These are phyloP conservation scores for Colletotrichum navitas DNA, from an alignment of 2,329 filamentous ascomycete species.

Conservation along the genomic window DNA sequence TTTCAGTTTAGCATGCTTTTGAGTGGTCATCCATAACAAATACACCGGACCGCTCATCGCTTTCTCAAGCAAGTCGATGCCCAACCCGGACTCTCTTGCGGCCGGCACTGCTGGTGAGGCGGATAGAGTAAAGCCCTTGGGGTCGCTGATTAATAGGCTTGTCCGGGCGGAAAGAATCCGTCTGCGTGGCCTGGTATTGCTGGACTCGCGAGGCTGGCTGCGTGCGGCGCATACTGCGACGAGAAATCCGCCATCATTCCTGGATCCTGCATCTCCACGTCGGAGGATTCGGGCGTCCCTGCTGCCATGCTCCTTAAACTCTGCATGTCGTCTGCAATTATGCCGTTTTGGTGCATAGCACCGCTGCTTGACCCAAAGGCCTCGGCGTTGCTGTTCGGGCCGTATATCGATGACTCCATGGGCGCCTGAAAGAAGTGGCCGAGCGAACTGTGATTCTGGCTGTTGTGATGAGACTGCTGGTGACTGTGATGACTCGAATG, in stretches of 20 bases:
- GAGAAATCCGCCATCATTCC: constrained; percentile 48
- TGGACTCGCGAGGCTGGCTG: constrained; percentile 29
- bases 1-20: background rate
- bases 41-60: background rate
- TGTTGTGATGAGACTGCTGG: constrained; percentile 17
- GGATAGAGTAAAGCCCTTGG: background rate
- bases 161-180: constrained; percentile 33
- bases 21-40: constrained; percentile 23
- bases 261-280: constrained; percentile 54
- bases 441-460: constrained; percentile 30
- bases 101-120: background rate
- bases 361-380: constrained; percentile 21
- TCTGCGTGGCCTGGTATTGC: constrained; percentile 27
- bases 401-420: constrained; percentile 41
- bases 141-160: constrained; percentile 26
- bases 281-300: constrained; percentile 47
- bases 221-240: constrained; percentile 38
- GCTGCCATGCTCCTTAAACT: constrained; percentile 52
- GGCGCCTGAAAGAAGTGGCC: constrained; percentile 41
- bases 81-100: background rate
- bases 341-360: constrained; percentile 46
- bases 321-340: constrained; percentile 54
- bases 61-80: background rate
- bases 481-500: constrained; percentile 36
- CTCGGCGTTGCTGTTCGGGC: constrained; percentile 33